Evolutionary conservation across 2,329 filamentous ascomycete genomes (phyloP).

Genomic region (Fusarium pseudonygamai): DNA sequence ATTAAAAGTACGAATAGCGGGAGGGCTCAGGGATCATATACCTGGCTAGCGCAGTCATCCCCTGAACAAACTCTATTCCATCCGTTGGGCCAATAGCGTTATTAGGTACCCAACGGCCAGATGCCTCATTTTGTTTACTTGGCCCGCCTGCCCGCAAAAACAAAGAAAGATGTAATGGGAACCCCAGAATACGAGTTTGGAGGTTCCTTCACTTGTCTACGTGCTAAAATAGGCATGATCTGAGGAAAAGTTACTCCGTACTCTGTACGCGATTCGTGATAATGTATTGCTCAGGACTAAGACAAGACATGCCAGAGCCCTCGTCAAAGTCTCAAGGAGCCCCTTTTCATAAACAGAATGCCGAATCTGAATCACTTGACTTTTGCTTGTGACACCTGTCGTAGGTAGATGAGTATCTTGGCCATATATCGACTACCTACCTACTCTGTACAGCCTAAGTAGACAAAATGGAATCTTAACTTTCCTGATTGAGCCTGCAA

Average conservation of each 20-base stretch:
- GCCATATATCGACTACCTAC: background rate
- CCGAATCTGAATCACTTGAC: conserved; percentile 9
- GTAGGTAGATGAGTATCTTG: background rate
- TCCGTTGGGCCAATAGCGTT: background rate
- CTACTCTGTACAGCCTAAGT: background rate
- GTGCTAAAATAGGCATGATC: background rate
- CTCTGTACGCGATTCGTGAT: background rate
- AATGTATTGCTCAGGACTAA: background rate
- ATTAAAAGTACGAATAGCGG: background rate
- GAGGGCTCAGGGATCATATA: conserved; percentile 4
- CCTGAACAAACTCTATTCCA: conserved; percentile 14
- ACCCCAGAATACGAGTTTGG: background rate
- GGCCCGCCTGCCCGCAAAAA: background rate
- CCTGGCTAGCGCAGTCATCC: conserved; percentile 28
- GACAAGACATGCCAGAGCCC: background rate
- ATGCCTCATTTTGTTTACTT: background rate
- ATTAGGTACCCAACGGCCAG: background rate
- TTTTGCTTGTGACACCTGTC: background rate
- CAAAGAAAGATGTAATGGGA: background rate
- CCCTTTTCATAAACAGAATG: conserved; percentile 21
- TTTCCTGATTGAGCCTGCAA: conserved; percentile 17
- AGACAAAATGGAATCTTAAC: conserved; percentile 16
- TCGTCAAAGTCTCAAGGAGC: background rate
- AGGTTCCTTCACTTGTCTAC: background rate
- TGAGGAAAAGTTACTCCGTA: background rate